These are phyloP conservation scores for Saccharomycopsis olivae DNA, from an alignment of 805 yeast species.

Conservation along the genomic window DNA sequence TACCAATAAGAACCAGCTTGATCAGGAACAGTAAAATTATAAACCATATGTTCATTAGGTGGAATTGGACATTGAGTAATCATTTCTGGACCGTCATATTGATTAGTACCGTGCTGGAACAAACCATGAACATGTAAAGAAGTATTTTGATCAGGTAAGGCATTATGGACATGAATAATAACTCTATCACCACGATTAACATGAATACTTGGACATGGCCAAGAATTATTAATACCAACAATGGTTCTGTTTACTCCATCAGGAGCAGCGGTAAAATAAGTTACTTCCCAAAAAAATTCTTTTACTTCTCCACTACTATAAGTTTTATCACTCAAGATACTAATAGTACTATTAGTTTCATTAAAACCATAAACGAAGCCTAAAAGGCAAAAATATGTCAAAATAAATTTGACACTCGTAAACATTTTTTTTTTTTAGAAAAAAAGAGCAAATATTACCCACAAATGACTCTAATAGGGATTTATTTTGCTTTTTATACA, in stretches of 20 bases:
- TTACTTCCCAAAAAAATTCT: slow-evolving; percentile 15
- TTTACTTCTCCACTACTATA: slow-evolving; percentile 15
- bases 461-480: too few species aligned
- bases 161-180: slow-evolving; percentile 63
- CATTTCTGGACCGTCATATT: slow-evolving; percentile 88
- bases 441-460: too few species aligned
- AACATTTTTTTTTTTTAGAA: too few species aligned
- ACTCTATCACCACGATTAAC: slow-evolving; percentile 76
- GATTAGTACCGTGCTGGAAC: slow-evolving; percentile 57
- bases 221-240: slow-evolving; percentile 34
- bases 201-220: slow-evolving; percentile 83
- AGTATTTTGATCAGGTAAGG: slow-evolving; percentile 56
- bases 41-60: slow-evolving; percentile 62
- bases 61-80: slow-evolving; percentile 87
- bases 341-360: too few species aligned
- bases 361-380: too few species aligned
- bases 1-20: slow-evolving; percentile 95
- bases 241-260: slow-evolving; percentile 33
- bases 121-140: slow-evolving; percentile 91
- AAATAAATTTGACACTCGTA: too few species aligned
- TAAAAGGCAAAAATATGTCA: too few species aligned
- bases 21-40: slow-evolving; percentile 75
- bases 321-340: slow-evolving; percentile 1
- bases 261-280: slow-evolving; percentile 23
- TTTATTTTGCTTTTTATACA: too few species aligned